phyloP scores from a whole-genome alignment of 768 basidiomycete genomes.

The Lyophyllum atratum region DNA sequence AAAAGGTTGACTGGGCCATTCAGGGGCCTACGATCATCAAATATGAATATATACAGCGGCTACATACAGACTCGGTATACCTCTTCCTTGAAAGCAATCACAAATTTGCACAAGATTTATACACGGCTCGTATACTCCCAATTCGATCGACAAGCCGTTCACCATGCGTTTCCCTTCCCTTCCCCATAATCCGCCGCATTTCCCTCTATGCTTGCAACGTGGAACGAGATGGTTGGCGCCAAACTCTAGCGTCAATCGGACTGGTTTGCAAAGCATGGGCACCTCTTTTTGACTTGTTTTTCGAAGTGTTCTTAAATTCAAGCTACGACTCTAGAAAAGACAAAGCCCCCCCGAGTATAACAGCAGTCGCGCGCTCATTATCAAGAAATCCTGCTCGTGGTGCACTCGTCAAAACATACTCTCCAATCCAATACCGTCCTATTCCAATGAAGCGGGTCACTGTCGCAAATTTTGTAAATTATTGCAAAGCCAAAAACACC shows the following conservation, averaged over 20 bases:
- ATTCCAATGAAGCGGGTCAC: too few species aligned
- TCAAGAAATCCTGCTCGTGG: not conserved
- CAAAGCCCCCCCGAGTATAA: slow-evolving; percentile 1
- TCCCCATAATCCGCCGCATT: slow-evolving; percentile 1
- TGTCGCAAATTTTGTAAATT: not conserved
- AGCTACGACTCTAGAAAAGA: too few species aligned
- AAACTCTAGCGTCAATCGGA: slow-evolving; percentile 5
- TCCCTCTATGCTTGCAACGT: slow-evolving; percentile 1
- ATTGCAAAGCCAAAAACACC: slow-evolving; percentile 9
- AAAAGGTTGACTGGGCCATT: too few species aligned
- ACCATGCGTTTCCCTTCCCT: slow-evolving; percentile 4
- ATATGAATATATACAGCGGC: too few species aligned
- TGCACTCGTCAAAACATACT: slow-evolving; percentile 2
- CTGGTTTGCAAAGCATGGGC: slow-evolving; percentile 14
- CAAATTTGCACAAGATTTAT: not conserved
- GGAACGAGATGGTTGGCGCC: slow-evolving; percentile 11
- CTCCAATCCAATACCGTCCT: not conserved
- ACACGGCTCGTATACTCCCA: slow-evolving; percentile 5
- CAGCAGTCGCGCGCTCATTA: slow-evolving; percentile 7
- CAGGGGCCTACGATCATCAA: too few species aligned
- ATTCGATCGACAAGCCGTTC: not conserved
- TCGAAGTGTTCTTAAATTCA: not conserved
- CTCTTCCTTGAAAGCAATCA: too few species aligned
- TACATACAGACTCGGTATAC: too few species aligned
- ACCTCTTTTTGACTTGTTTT: slow-evolving; percentile 9